Evolutionary conservation across 2,329 filamentous ascomycete species (phyloP), one percentile per base, ranked within the genome.

Genomic region (Diaporthe destruens): DNA sequence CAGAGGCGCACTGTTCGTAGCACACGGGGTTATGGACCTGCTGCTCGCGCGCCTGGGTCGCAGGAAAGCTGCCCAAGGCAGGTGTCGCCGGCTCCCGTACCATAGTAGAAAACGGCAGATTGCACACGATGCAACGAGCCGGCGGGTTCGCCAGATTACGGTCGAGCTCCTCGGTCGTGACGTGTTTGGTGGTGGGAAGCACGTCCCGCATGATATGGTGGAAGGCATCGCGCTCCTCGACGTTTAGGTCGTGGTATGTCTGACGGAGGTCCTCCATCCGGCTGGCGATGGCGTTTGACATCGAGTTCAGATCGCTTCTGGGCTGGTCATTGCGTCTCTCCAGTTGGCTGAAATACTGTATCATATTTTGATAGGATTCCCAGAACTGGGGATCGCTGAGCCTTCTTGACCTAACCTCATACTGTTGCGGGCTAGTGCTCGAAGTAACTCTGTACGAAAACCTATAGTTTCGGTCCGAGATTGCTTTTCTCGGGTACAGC

Each of bases 231-330:
- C 61, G 61, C n/a, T 66, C 61, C 14, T 36, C 32, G 14, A 9
- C n/a, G 20, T 9, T 14, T 14, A 66, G 61, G 32, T 25, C 61
- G 16, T 25, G 11, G 32, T 36, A 53, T 7, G 61, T 66, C 20
- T 6, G 36, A 34, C 47, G 61, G 20, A 66, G 11, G 16, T 66
- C 61, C 32, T 66, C 47, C 47, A 66, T 53, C 14, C 61, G 47
- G 8, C 11, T 12, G 32, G n/a, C 29, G 12, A 66, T 49, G 23
- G 47, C n/a, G n/a, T 2, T 18, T 51, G 61, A 23, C 20, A 66
- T 66, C 18, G 32, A 32, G 32, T 53, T 53, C 47, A 66, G n/a
- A n/a, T 66, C 61, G 16, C 20, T 20, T 14, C 23, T 51, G n/a
- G 25, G 5, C 7, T 25, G 5, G 47, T 66, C 47, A 1, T 16